phyloP scores from a whole-genome alignment of 163 green algal genomes.

The Scenedesmus sp. region DNA sequence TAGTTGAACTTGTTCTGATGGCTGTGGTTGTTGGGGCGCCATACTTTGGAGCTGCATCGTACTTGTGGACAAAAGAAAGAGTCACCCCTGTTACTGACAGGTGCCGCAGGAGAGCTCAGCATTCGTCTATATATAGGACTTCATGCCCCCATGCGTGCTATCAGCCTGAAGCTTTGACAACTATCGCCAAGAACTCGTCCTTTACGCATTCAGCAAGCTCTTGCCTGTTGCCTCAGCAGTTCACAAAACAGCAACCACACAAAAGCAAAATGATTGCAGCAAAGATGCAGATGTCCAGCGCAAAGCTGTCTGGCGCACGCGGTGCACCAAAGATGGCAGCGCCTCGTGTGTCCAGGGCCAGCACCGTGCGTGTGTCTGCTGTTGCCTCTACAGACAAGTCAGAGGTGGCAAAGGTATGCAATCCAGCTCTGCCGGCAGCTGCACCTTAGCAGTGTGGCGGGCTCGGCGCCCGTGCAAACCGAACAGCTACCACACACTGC shows the following conservation, averaged over 20 bases:
- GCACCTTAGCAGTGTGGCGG: background rate
- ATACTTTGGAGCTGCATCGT: background rate
- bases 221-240: background rate
- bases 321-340: background rate
- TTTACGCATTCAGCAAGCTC: background rate
- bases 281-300: slow-evolving; percentile 13
- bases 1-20: background rate
- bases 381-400: background rate
- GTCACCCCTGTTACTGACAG: slow-evolving; percentile 6
- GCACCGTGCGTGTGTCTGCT: slow-evolving; percentile 20
- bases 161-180: background rate
- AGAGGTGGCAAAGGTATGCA: slow-evolving; percentile 16
- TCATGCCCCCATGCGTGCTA: background rate
- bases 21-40: background rate
- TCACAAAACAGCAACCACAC: background rate
- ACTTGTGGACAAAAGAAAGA: background rate
- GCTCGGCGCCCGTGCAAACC: background rate
- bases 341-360: slow-evolving; percentile 6
- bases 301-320: background rate
- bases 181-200: background rate
- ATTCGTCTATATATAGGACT: background rate
- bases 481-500: background rate
- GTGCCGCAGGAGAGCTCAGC: background rate
- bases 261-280: slow-evolving; percentile 11
- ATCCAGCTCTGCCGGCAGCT: background rate